These are phyloP conservation scores for Neurospora intermedia DNA, from an alignment of 495 filamentous ascomycete genomes.

Conservation along the genomic window DNA sequence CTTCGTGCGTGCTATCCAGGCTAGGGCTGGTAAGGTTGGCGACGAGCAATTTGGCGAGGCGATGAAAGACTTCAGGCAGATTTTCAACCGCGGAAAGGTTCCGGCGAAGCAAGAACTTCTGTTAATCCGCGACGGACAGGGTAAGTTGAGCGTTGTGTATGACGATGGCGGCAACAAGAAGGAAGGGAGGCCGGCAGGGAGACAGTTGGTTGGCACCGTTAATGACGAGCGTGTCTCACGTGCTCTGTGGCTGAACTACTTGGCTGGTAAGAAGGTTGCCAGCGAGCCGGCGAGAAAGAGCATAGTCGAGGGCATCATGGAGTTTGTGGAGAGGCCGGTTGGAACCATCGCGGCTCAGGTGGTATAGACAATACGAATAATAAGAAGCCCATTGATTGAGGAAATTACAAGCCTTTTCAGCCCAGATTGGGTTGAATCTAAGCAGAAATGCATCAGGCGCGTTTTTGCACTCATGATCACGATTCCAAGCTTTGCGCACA, in stretches of 20 bases:
- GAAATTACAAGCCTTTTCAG: not conserved
- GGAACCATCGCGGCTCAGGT: constrained; percentile 76
- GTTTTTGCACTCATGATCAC: not conserved
- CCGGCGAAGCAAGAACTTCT: constrained; percentile 66
- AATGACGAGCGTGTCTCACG: constrained; percentile 69
- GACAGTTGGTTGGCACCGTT: constrained; percentile 51
- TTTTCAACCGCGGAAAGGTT: constrained; percentile 67
- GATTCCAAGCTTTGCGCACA: not conserved
- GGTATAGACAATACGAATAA: constrained; percentile 9
- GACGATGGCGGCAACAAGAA: constrained; percentile 44
- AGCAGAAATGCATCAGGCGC: not conserved
- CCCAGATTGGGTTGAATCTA: not conserved
- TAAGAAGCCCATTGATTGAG: not conserved
- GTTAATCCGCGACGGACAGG: constrained; percentile 54
- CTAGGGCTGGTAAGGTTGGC: constrained; percentile 49
- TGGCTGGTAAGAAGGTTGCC: constrained; percentile 77
- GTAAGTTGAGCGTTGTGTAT: constrained; percentile 57
- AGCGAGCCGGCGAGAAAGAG: constrained; percentile 71
- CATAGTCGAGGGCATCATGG: constrained; percentile 80
- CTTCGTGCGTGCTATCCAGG: constrained; percentile 74
- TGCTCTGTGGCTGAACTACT: constrained; percentile 79
- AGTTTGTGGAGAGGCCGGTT: constrained; percentile 77
- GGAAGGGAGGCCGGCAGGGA: constrained; percentile 25
- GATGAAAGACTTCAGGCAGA: constrained; percentile 61
- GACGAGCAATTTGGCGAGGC: constrained; percentile 61